A percentile compares a stretch with the other conserved stretches of the same genome.
Evolutionary conservation across 2,329 filamentous ascomycete genomes (phyloP).

Genomic region (Colletotrichum viniferum): DNA sequence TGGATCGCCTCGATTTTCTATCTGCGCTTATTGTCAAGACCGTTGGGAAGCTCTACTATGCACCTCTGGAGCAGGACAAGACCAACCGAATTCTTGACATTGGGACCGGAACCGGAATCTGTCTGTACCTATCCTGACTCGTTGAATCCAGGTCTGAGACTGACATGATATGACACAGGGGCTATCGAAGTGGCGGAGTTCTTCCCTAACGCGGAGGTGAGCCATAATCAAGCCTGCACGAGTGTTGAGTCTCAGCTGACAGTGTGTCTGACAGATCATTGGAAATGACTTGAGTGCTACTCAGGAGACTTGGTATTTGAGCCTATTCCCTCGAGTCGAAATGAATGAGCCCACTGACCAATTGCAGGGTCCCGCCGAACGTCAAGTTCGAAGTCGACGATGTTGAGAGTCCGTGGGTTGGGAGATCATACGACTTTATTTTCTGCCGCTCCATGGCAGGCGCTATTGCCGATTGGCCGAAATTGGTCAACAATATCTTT

Average conservation of each 20-base stretch:
- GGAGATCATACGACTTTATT: slow-evolving; percentile 37
- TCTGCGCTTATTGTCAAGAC: not conserved
- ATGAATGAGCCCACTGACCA: not conserved
- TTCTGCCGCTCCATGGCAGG: slow-evolving; percentile 20
- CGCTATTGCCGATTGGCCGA: not conserved
- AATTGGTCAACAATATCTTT: not conserved
- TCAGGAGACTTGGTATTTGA: not conserved
- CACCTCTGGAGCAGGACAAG: not conserved
- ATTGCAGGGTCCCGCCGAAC: slow-evolving; percentile 59
- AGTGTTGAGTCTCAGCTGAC: not conserved
- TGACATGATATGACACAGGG: not conserved
- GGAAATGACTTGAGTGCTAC: slow-evolving; percentile 2
- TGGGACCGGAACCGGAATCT: slow-evolving; percentile 64
- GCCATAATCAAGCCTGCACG: not conserved
- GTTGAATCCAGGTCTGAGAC: not conserved
- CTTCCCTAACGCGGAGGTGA: not conserved
- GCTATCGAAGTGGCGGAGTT: not conserved
- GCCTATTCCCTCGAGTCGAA: not conserved
- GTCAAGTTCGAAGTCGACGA: slow-evolving; percentile 71
- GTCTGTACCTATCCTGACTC: slow-evolving; percentile 35
- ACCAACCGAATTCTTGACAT: slow-evolving; percentile 54
- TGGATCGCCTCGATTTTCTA: not conserved
- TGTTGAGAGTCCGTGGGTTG: slow-evolving; percentile 54
- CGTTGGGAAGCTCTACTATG: not conserved
- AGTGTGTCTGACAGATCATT: not conserved